phyloP scores from a whole-genome alignment of 345 rosid species.

The Odontarrhena argentea region DNA sequence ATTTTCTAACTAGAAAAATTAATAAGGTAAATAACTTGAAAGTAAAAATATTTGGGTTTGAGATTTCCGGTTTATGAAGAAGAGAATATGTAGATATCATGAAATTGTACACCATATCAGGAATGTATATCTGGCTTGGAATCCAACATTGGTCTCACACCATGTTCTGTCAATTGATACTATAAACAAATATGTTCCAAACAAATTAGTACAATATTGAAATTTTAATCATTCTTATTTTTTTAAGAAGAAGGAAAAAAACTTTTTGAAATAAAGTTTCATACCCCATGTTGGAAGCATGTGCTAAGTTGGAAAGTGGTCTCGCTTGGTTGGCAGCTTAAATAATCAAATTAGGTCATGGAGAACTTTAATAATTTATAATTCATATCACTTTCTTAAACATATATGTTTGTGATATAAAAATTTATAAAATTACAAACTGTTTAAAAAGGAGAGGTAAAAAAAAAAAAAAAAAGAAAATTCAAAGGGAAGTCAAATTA shows the following conservation, averaged over 20 bases:
- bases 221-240: conserved; percentile 16
- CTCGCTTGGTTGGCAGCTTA: conserved; percentile 43
- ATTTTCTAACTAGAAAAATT: too few species aligned
- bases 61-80: too few species aligned
- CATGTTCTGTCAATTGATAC: conserved; percentile 9
- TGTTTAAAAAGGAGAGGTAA: conserved; percentile 7
- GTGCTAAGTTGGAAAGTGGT: conserved; percentile 43
- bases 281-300: conserved; percentile 42
- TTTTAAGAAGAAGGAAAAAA: background rate
- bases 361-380: conserved; percentile 3
- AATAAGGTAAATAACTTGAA: too few species aligned
- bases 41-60: too few species aligned
- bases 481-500: conserved; percentile 39
- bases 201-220: conserved; percentile 16
- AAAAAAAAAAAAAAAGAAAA: conserved; percentile 28
- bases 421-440: background rate
- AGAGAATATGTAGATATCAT: too few species aligned
- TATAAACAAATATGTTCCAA: conserved; percentile 5
- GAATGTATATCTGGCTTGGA: background rate
- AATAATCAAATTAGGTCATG: conserved; percentile 23
- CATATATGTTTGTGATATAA: conserved; percentile 5
- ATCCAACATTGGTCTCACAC: conserved; percentile 12
- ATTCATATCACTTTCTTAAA: conserved; percentile 7
- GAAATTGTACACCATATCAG: background rate
- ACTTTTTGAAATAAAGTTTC: conserved; percentile 36